Conservation (phyloP, 2,329 filamentous ascomycete species). For the Mariannaea elegans region DNA sequence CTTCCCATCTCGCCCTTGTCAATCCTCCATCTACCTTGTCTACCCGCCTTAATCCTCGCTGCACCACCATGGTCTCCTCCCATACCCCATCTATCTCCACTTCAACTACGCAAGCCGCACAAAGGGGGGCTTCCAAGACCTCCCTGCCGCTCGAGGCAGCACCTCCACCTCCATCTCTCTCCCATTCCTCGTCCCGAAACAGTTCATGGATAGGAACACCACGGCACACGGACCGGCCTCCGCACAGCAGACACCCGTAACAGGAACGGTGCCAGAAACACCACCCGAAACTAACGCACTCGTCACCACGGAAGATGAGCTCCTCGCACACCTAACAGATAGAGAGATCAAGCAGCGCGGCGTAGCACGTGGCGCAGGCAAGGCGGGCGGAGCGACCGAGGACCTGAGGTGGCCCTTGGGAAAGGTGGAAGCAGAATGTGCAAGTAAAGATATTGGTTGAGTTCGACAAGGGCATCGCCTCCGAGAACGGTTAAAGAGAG, state of each 20-base stretch:
- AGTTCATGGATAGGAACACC: slow-evolving; percentile 48
- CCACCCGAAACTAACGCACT: slow-evolving; percentile 67
- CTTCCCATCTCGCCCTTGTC: slow-evolving; percentile 55
- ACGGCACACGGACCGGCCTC: slow-evolving; percentile 49
- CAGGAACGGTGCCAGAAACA: slow-evolving; percentile 67
- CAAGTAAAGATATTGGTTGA: slow-evolving; percentile 56
- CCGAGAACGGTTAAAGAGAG: background rate
- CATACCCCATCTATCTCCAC: slow-evolving; percentile 48
- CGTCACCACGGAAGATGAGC: slow-evolving; percentile 60
- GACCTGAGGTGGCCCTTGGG: slow-evolving; percentile 47
- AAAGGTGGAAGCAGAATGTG: slow-evolving; percentile 63
- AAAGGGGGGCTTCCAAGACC: slow-evolving; percentile 58
- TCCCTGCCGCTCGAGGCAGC: slow-evolving; percentile 46
- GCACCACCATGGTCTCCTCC: slow-evolving; percentile 46
- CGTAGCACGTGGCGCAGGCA: slow-evolving; percentile 58
- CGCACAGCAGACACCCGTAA: slow-evolving; percentile 65
- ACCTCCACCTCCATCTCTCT: background rate
- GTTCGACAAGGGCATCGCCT: slow-evolving; percentile 21
- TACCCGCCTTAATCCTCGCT: slow-evolving; percentile 54
- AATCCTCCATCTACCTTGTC: slow-evolving; percentile 57
- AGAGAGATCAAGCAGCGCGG: slow-evolving; percentile 59
- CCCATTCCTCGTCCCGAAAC: slow-evolving; percentile 33
- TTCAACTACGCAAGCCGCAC: slow-evolving; percentile 55
- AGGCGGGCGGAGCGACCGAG: slow-evolving; percentile 59
- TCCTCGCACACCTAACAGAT: slow-evolving; percentile 68